Evolutionary conservation across 306 rosid genomes (phyloP), one percentile per base, ranked within the genome.

Genomic region (Rubus idaeus): DNA sequence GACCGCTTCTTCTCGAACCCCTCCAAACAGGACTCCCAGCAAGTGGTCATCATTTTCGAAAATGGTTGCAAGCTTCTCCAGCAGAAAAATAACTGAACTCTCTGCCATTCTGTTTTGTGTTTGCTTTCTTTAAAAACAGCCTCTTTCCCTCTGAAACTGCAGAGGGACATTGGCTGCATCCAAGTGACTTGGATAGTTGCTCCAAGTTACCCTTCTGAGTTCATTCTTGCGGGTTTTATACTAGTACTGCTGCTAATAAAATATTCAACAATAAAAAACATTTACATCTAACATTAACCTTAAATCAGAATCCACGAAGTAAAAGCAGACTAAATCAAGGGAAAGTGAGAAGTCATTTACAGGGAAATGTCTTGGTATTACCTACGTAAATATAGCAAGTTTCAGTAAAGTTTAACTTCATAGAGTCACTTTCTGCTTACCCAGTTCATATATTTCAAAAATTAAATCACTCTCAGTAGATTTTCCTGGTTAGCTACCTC

Each of bases 31-130:
- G 41, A 23, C 88, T 74, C 4, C 82, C 46, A 84, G 75, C 51
- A 83, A 47, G 16, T 81, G 80, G 56, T 79, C 88, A 61, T 90
- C 97, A 49, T 83, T 87, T 79, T 84, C 82, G 14, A 88, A 80
- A 6, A 90, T 35, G 9, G 42, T 9, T 17, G 70, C 52, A 8
- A 89, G 71, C 77, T 86, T 89, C 14, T 84, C 91, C 53, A 89
- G 52, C 14, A 87, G 71, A 63, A 77, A 86, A 16, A 26, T 75
- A 9, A 89, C 86, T 9, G 87, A 51, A 83, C 87, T 81, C 78
- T 89, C 93, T 20, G 88, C 89, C 96, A 91, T 91, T 17, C 45
- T 3, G 14, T 60, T 8, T 35, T 18, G 61, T 42, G 57, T 5
- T 37, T 30, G 0, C n/a, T 47, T 14, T 37, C 37, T 4, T 12